Base-by-base conservation (phyloP, 305 asterid genomes). In the Stenogyne calaminthoides region DNA sequence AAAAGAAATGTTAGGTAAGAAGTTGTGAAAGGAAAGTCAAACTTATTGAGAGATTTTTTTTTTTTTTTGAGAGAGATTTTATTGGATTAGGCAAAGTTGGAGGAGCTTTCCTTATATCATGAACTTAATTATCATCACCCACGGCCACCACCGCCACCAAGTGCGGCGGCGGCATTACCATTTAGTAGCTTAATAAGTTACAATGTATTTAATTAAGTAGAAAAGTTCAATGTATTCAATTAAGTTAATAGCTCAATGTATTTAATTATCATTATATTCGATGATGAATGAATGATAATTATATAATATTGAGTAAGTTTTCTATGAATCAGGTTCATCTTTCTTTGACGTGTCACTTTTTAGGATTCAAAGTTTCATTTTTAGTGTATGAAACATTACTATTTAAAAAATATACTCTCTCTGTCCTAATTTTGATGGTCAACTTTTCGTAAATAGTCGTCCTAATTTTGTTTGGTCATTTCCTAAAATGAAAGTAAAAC, bases 41-140 rank as follows among this genome's bases (percentile, higher is more conserved):
- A 36, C 18, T 46, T 42, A 2, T 29, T 18, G 22, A 46, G 51
- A 25, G 15, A 25, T 1, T 25, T 25, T 25, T 25, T 1, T 25
- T n/a, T n/a, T n/a, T n/a, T n/a, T n/a, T 22, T 22, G 2, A 0
- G 1, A 9, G 29, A 29, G 15, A 6, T 20, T 14, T 34, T 39
- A 19, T 62, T 72, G 40, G 39, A 42, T 22, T 9, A 37, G 40
- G 20, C 67, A 46, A 77, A 77, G 61, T n/a, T 3, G 57, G 63
- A 55, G 39, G 44, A 19, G 8, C n/a, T 51, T 68, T 51, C 66
- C 58, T 29, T 49, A 46, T 14, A 29, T 44, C 76, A 72, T 62
- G 63, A 72, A 63, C 32, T 57, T 52, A 16, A 39, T 22, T 6
- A 47, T 25, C 25, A 39, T 36, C 36, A 8, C 19, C 20, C 15